phyloP scores from a whole-genome alignment of 805 yeast species.

The Candida parachauliodes region DNA sequence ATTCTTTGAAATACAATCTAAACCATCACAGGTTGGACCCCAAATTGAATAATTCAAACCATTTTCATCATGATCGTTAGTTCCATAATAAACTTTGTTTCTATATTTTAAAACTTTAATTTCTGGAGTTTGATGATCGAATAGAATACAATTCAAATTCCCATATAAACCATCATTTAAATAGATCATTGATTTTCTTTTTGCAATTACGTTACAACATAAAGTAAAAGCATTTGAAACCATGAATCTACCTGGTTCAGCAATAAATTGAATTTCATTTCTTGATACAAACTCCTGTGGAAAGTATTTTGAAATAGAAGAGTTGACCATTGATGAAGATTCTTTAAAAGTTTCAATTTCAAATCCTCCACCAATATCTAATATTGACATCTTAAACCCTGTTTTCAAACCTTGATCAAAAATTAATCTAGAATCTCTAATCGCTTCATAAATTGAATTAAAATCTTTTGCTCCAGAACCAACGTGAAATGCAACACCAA shows the following conservation, averaged over 20 bases:
- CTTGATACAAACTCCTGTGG: conserved; percentile 35
- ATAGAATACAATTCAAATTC: conserved; percentile 87
- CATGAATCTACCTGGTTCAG: conserved; percentile 93
- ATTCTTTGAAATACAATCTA: conserved; percentile 70
- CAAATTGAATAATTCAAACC: conserved; percentile 62
- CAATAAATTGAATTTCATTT: conserved; percentile 51
- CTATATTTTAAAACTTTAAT: conserved; percentile 63
- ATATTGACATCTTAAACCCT: conserved; percentile 42
- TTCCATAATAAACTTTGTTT: conserved; percentile 40
- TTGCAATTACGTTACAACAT: conserved; percentile 83
- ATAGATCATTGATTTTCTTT: conserved; percentile 74
- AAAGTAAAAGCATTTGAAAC: conserved; percentile 83
- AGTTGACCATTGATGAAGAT: conserved; percentile 54
- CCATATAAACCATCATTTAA: conserved; percentile 95
- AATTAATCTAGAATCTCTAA: conserved; percentile 62
- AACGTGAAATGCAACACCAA: conserved; percentile 91
- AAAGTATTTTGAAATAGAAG: conserved; percentile 56
- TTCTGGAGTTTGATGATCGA: conserved; percentile 81
- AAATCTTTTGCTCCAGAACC: conserved; percentile 90
- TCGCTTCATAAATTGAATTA: conserved; percentile 62
- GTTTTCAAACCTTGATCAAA: conserved; percentile 53
- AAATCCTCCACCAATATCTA: conserved; percentile 96
- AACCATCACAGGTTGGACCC: conserved; percentile 99
- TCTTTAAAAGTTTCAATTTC: conserved; percentile 56
- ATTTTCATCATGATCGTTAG: conserved; percentile 14